Evolutionary conservation across 2,329 filamentous ascomycete genomes (phyloP).

Genomic region (Sclerotinia borealis): DNA sequence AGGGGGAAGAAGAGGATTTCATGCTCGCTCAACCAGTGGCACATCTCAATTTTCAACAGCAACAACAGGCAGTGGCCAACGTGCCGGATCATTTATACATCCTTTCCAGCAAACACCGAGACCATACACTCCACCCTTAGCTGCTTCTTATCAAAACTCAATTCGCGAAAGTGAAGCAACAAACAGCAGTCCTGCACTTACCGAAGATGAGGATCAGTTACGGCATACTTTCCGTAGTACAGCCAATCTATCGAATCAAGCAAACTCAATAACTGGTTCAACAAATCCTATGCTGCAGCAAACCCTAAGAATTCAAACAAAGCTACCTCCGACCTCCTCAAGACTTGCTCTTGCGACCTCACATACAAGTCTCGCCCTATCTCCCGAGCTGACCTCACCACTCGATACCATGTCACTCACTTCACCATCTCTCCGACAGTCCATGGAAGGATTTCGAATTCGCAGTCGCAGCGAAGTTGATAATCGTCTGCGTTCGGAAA

Average conservation of each 20-base stretch:
- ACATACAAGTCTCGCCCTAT: conserved; percentile 24
- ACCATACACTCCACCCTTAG: conserved; percentile 51
- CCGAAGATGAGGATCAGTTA: conserved; percentile 30
- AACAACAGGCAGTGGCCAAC: conserved; percentile 45
- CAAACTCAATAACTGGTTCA: conserved; percentile 19
- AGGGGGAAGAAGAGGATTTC: conserved; percentile 32
- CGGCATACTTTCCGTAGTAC: conserved; percentile 23
- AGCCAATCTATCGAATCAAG: conserved; percentile 26
- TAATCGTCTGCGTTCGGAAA: conserved; percentile 47
- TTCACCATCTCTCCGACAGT: conserved; percentile 51
- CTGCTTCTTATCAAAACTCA: conserved; percentile 48
- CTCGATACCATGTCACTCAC: conserved; percentile 28
- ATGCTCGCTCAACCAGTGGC: conserved; percentile 53
- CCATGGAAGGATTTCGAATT: conserved; percentile 55
- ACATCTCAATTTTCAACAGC: conserved; percentile 48
- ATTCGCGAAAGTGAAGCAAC: conserved; percentile 47
- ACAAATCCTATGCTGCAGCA: conserved; percentile 19
- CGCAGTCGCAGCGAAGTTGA: conserved; percentile 56
- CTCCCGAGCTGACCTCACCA: conserved; percentile 17
- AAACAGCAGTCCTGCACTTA: conserved; percentile 33
- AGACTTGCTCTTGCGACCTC: conserved; percentile 26
- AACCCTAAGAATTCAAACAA: conserved; percentile 28
- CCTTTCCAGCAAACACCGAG: conserved; percentile 60
- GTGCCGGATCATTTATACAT: conserved; percentile 47
- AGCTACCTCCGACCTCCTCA: conserved; percentile 22